Percentiles rank a stretch among this genome's conserved stretches.
Evolutionary conservation across 2,329 filamentous ascomycete species (phyloP).

Genomic region (Trichoderma semiorbis): DNA sequence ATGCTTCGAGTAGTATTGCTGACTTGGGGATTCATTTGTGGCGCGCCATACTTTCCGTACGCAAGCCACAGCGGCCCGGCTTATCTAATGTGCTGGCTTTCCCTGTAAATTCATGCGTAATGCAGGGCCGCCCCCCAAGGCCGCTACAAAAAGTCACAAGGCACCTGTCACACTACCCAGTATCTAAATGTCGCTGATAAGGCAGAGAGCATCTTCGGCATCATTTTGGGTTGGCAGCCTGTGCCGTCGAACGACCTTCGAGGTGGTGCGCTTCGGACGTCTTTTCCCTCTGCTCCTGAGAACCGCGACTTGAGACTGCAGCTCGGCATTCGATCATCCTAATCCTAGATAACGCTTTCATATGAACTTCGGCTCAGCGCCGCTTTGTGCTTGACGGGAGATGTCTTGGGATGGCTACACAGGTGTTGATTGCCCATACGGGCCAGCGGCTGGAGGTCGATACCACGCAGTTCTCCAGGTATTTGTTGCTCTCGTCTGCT

Average conservation of each 20-base stretch:
- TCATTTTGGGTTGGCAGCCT: neutral
- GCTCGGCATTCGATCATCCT: neutral
- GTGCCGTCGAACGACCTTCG: neutral
- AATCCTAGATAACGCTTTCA: neutral
- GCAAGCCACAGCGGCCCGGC: slow-evolving; percentile 2
- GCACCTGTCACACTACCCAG: slow-evolving; percentile 30
- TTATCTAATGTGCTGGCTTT: neutral
- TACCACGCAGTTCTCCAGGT: slow-evolving; percentile 71
- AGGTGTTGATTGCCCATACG: slow-evolving; percentile 89
- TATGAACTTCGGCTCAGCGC: slow-evolving; percentile 24
- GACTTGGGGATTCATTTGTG: neutral
- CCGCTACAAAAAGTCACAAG: slow-evolving; percentile 30
- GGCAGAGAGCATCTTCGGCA: neutral
- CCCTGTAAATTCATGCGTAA: neutral
- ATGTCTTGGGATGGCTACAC: slow-evolving; percentile 75
- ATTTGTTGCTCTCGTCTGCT: slow-evolving; percentile 31
- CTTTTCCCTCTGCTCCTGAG: neutral
- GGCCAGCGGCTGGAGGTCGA: slow-evolving; percentile 82
- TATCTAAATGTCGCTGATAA: neutral
- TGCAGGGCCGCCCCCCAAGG: neutral
- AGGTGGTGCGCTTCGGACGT: neutral
- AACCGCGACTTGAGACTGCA: neutral
- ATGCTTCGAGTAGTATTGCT: neutral
- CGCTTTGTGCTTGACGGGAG: slow-evolving; percentile 34
- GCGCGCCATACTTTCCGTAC: neutral